Evolutionary conservation across 139 green algal genomes (phyloP).

Genomic region (Micromonas commoda): DNA sequence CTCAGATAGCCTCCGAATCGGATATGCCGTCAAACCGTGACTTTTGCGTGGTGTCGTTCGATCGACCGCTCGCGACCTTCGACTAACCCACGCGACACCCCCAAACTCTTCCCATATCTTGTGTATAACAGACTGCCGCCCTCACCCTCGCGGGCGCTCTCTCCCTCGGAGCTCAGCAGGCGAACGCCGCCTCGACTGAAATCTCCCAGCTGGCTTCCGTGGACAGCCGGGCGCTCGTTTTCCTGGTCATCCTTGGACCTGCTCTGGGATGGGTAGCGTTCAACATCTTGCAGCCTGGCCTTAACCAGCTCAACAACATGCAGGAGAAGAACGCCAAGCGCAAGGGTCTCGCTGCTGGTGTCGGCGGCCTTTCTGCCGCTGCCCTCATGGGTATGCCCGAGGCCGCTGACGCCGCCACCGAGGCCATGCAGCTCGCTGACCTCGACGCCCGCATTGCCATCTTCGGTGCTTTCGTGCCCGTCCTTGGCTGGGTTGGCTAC

Average conservation of each 20-base stretch:
- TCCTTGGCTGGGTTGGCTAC: slow-evolving; percentile 65
- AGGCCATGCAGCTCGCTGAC: slow-evolving; percentile 54
- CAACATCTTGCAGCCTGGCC: slow-evolving; percentile 56
- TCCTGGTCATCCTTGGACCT: slow-evolving; percentile 29
- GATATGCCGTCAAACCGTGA: no score
- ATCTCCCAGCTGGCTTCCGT: neutral
- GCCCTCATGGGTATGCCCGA: slow-evolving; percentile 10
- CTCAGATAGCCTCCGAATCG: no score
- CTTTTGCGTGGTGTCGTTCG: no score
- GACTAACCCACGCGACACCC: no score
- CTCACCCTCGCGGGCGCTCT: neutral
- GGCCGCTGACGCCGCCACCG: slow-evolving; percentile 31
- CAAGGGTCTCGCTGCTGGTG: neutral
- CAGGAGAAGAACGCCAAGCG: slow-evolving; percentile 33
- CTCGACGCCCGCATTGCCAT: slow-evolving; percentile 21
- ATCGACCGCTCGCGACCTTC: no score
- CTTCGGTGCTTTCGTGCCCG: slow-evolving; percentile 36
- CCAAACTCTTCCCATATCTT: no score
- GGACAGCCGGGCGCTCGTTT: neutral
- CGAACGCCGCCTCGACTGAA: neutral
- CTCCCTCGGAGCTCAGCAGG: neutral
- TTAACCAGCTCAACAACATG: slow-evolving; percentile 60
- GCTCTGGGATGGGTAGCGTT: slow-evolving; percentile 64
- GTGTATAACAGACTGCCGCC: neutral
- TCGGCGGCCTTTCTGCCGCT: slow-evolving; percentile 3